These are phyloP conservation scores for Acrodontium crateriforme DNA, from an alignment of 2,329 filamentous ascomycete species.

Conservation along the genomic window DNA sequence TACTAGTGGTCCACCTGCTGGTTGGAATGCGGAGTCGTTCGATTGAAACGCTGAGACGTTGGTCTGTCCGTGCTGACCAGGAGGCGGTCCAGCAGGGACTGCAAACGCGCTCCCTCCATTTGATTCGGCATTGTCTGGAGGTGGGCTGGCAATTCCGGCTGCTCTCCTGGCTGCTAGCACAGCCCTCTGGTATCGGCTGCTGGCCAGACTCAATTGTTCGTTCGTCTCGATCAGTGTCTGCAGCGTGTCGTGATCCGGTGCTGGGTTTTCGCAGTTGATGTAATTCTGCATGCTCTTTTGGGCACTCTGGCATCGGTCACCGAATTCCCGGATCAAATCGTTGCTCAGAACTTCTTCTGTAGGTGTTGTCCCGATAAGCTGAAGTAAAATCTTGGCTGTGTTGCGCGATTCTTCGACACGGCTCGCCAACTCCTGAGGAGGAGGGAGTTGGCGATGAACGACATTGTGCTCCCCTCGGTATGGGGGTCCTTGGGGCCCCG, in stretches of 20 bases:
- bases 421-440: constrained; percentile 62
- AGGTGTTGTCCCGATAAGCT: constrained; percentile 78
- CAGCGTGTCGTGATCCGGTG: constrained; percentile 87
- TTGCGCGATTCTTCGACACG: constrained; percentile 83
- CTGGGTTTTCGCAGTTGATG: constrained; percentile 64
- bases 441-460: constrained; percentile 35
- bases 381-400: constrained; percentile 80
- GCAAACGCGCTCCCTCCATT: neutral
- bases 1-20: too few relatives aligned
- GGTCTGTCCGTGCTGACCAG: too few relatives aligned
- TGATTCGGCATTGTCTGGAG: constrained; percentile 8
- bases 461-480: neutral
- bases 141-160: constrained; percentile 15
- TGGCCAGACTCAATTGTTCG: constrained; percentile 70
- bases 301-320: constrained; percentile 69
- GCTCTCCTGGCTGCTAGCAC: constrained; percentile 45
- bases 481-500: neutral
- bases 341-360: constrained; percentile 61
- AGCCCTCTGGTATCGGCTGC: constrained; percentile 74
- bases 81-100: too few relatives aligned
- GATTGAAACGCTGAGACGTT: too few relatives aligned
- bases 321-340: constrained; percentile 87
- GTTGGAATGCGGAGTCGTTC: too few relatives aligned
- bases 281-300: constrained; percentile 72
- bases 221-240: constrained; percentile 88